Percentiles rank a stretch among this genome's conserved stretches.
These are phyloP conservation scores for Mycena venus DNA, from an alignment of 768 basidiomycete species.

Conservation along the genomic window DNA sequence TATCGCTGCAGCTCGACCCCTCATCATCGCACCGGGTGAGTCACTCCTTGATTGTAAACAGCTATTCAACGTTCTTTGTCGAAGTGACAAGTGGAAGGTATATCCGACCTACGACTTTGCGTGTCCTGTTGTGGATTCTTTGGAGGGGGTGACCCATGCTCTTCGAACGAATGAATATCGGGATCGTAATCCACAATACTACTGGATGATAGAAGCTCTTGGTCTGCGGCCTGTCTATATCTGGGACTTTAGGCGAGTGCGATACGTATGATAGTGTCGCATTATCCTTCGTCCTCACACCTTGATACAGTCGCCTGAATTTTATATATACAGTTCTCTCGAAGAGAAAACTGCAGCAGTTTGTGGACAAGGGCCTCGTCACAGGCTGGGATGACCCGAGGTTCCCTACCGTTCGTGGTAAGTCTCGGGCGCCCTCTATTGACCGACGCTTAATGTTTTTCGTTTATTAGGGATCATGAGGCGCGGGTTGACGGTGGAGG, in stretches of 20 bases:
- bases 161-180: slow-evolving; percentile 98
- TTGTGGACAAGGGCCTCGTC: slow-evolving; percentile 91
- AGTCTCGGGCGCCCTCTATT: too few species aligned
- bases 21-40: slow-evolving; percentile 97
- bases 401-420: slow-evolving; percentile 98
- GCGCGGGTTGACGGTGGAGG: slow-evolving; percentile 95
- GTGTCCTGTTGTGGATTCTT: slow-evolving; percentile 94
- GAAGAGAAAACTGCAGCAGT: slow-evolving; percentile 96
- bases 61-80: neutral
- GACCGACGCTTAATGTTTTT: too few species aligned
- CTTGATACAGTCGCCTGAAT: slow-evolving; percentile 81
- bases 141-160: slow-evolving; percentile 98
- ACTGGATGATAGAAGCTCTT: slow-evolving; percentile 94
- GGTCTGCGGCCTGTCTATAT: slow-evolving; percentile 85
- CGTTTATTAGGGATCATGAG: slow-evolving; percentile 97
- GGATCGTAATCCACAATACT: slow-evolving; percentile 96
- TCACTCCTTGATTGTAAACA: too few species aligned
- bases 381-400: slow-evolving; percentile 98
- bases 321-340: slow-evolving; percentile 98
- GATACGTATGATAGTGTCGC: too few species aligned
- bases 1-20: slow-evolving; percentile 89
- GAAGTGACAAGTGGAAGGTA: slow-evolving; percentile 92
- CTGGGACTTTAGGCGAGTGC: slow-evolving; percentile 99
- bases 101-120: slow-evolving; percentile 99
- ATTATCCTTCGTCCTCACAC: too few species aligned